phyloP scores from a whole-genome alignment of 2,329 filamentous ascomycete species.

The Aspergillus carbonarius region DNA sequence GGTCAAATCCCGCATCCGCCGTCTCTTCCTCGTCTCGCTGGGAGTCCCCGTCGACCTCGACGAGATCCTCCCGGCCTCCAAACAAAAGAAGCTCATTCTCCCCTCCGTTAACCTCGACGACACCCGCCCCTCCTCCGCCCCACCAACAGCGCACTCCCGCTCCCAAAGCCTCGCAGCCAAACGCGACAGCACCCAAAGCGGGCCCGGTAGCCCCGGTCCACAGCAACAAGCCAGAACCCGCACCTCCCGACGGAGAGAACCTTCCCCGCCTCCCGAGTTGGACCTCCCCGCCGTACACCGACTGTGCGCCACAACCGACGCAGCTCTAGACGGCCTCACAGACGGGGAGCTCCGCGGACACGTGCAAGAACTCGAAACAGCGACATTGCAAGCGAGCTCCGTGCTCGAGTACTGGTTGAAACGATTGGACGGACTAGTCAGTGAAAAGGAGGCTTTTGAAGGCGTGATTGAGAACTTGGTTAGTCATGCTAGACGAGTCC shows the following conservation, averaged over 20 bases:
- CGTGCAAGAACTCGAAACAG: slow-evolving; percentile 64
- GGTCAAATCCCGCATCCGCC: slow-evolving; percentile 92
- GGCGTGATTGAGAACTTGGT: slow-evolving; percentile 96
- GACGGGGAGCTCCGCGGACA: slow-evolving; percentile 73
- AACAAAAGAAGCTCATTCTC: slow-evolving; percentile 95
- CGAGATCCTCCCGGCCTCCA: slow-evolving; percentile 93
- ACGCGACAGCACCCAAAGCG: slow-evolving; percentile 31
- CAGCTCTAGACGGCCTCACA: slow-evolving; percentile 76
- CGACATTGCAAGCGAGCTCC: slow-evolving; percentile 70
- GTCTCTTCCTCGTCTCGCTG: slow-evolving; percentile 91
- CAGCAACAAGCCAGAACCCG: slow-evolving; percentile 24
- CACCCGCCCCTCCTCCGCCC: slow-evolving; percentile 53
- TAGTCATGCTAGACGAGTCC: slow-evolving; percentile 80
- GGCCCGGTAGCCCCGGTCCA: slow-evolving; percentile 21
- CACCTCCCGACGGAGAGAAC: slow-evolving; percentile 45
- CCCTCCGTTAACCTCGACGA: slow-evolving; percentile 63
- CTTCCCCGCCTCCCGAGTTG: slow-evolving; percentile 69
- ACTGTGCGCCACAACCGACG: slow-evolving; percentile 79
- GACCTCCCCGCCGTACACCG: slow-evolving; percentile 77
- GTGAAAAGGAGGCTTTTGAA: slow-evolving; percentile 91
- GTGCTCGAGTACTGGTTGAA: slow-evolving; percentile 87
- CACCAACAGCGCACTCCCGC: slow-evolving; percentile 54
- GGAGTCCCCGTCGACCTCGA: slow-evolving; percentile 96
- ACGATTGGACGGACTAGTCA: slow-evolving; percentile 78
- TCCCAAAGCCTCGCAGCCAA: slow-evolving; percentile 29